Conservation (phyloP, 1,139 yeast species). For the Pichia kudriavzevii region DNA sequence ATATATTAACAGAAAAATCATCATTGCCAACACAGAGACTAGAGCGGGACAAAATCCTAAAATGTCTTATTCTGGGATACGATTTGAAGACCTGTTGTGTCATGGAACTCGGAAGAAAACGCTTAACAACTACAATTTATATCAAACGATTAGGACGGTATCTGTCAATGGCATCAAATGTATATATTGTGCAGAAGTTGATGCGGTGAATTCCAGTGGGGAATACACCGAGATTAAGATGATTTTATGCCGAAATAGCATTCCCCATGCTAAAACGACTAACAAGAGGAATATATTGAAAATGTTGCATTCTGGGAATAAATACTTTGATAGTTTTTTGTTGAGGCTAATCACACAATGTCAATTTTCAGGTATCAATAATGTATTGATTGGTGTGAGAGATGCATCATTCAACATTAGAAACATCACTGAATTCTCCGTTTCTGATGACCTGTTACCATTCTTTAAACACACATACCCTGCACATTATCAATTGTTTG, state of each 20-base stretch:
- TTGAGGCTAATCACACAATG: constrained; percentile 12
- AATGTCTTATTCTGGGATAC: constrained; percentile 17
- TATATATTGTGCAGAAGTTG: constrained; percentile 16
- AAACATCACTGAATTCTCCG: constrained; percentile 7
- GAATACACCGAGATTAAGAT: constrained; percentile 16
- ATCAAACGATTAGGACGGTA: constrained; percentile 7
- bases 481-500: constrained; percentile 2
- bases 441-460: constrained; percentile 11
- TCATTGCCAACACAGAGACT: constrained; percentile 14
- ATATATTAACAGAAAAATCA: constrained; percentile 1
- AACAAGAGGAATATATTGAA: constrained; percentile 6
- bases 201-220: constrained; percentile 3
- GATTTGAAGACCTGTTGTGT: constrained; percentile 17
- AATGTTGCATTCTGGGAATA: constrained; percentile 8
- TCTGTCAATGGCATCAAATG: constrained; percentile 7
- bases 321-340: constrained; percentile 9
- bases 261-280: constrained; percentile 5
- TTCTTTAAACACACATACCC: constrained; percentile 9
- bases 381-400: constrained; percentile 14
- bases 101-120: constrained; percentile 9
- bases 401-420: constrained; percentile 12
- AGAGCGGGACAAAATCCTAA: constrained; percentile 10
- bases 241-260: constrained; percentile 9
- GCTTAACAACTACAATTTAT: constrained; percentile 8
- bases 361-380: constrained; percentile 11